Evolutionary conservation across 768 basidiomycete species (phyloP), one percentile per base, ranked within the genome.

Genomic region (Podaxis carcinomalis): DNA sequence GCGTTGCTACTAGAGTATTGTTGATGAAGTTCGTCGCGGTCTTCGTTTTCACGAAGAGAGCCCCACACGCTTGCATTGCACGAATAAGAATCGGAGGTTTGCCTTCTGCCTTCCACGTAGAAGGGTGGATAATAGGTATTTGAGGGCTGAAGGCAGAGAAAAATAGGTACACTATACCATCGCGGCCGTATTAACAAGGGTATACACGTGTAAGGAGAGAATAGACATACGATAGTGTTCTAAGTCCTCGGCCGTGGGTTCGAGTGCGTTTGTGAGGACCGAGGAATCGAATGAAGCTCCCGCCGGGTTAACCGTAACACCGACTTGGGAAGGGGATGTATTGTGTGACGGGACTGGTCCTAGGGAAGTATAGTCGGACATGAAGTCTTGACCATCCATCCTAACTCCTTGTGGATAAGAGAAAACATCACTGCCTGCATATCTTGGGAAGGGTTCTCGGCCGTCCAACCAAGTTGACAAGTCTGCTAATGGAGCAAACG

Each of bases 1-100:
- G 77, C 55, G 74, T 76, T 37, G 68, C 75, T 23, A 68, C 73
- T 64, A 82, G 71, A 23, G 75, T 78, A 51, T 72, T 75, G 44
- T 74, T 76, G 64, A 84, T 82, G 71, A 83, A 87, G 44, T 72
- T 72, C 57, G 72, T 65, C 1, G 84, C 82, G 35, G 69, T 73
- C n/a, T 72, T 72, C 10, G 78, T 83, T 68, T 77, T 81, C 51
- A 79, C 80, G 68, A 82, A 85, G 55, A 84, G 73, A 25, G 82
- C 89, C 61, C 83, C 88, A 69, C 81, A 86, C 21, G 81, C 84
- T 69, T 82, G 81, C 84, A 84, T 85, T 23, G 80, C 78, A 19
- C 74, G 78, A 49, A 85, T 68, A 42, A 84, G 80, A 63, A 83
- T 74, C 4, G 74, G 76, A 36, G 80, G 82, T 62, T 82, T 83